phyloP scores from a whole-genome alignment of 1,284 basidiomycete genomes.

The Apiotrichum laibachii region DNA sequence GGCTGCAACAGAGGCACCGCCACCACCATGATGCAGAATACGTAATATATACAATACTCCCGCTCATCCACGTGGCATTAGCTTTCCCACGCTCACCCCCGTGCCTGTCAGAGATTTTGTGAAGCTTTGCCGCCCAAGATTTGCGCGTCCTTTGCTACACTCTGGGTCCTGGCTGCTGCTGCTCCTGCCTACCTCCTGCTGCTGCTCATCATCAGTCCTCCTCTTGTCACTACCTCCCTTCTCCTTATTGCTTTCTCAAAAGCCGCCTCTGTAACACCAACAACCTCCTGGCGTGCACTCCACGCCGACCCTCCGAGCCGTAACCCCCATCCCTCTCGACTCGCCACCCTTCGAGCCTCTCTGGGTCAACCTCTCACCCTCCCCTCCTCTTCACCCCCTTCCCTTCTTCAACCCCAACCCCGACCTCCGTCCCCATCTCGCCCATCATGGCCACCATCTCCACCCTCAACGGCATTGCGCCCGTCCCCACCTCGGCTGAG shows the following conservation, averaged over 20 bases:
- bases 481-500: constrained; percentile 91
- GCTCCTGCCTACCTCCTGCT: too few relatives aligned
- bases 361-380: too few relatives aligned
- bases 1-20: too few relatives aligned
- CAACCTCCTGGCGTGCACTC: not conserved
- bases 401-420: not conserved
- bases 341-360: not conserved
- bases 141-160: too few relatives aligned
- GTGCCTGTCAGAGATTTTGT: too few relatives aligned
- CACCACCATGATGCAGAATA: too few relatives aligned
- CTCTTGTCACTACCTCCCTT: not conserved
- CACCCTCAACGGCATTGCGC: constrained; percentile 90
- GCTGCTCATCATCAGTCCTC: not conserved
- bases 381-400: not conserved
- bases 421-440: not conserved
- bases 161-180: too few relatives aligned
- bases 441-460: constrained; percentile 44
- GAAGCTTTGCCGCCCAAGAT: too few relatives aligned
- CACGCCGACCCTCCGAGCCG: not conserved
- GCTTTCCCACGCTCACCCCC: too few relatives aligned
- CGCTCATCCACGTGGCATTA: too few relatives aligned
- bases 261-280: not conserved
- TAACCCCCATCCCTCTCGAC: not conserved
- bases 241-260: not conserved
- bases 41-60: too few relatives aligned